Conservation (phyloP, 371 early-diverging fungal genomes). For the Mucor racemosus region DNA sequence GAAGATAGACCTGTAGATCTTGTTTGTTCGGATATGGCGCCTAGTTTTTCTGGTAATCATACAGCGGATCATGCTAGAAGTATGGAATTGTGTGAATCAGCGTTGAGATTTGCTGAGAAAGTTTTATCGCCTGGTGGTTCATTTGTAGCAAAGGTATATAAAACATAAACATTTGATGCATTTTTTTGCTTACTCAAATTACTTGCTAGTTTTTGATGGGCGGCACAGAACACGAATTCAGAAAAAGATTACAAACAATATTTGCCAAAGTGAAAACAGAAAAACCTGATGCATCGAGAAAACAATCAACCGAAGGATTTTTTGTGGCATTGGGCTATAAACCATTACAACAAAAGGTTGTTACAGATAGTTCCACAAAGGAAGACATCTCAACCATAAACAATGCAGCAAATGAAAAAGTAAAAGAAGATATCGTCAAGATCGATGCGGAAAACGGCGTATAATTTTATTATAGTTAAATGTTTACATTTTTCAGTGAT, state of each 20-base stretch:
- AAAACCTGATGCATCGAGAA: constrained; percentile 75
- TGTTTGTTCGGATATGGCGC: constrained; percentile 84
- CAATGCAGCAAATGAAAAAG: neutral
- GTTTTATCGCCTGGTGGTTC: constrained; percentile 65
- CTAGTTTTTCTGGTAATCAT: constrained; percentile 70
- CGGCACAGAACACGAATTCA: constrained; percentile 60
- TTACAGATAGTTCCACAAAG: neutral
- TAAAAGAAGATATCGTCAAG: neutral
- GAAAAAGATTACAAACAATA: constrained; percentile 38
- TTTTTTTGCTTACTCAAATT: neutral
- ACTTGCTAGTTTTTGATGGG: constrained; percentile 65
- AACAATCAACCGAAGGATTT: constrained; percentile 79
- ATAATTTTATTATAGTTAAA: neutral
- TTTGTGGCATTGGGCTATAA: constrained; percentile 64
- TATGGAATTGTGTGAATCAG: constrained; percentile 73
- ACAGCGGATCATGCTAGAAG: constrained; percentile 57
- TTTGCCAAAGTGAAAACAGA: constrained; percentile 61
- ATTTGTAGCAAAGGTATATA: constrained; percentile 74
- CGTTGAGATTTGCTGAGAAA: constrained; percentile 64
- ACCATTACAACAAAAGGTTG: constrained; percentile 4
- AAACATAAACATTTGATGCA: neutral
- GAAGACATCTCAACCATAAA: neutral
- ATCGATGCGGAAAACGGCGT: neutral
- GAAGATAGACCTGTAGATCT: constrained; percentile 54
- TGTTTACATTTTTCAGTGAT: neutral